Conservation (phyloP, 1,284 basidiomycete genomes). For the Rhizoctonia solani region DNA sequence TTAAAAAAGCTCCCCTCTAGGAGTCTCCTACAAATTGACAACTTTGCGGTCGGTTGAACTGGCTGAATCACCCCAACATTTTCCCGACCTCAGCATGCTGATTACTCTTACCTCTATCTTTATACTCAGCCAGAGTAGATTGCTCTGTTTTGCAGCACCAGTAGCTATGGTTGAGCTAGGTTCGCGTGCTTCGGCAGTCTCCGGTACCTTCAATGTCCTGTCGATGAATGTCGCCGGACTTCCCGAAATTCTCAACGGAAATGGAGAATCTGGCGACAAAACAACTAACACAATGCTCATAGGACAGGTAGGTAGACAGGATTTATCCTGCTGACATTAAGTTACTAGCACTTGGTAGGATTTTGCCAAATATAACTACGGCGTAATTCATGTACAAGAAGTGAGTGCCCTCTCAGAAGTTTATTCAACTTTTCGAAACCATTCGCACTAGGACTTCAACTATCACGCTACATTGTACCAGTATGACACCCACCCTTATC, state of each 20-base stretch:
- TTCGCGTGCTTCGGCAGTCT: slow-evolving; percentile 16
- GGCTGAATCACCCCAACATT: no score
- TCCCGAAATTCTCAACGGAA: slow-evolving; percentile 42
- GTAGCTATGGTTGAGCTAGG: neutral
- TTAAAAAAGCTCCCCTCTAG: no score
- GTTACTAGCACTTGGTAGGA: slow-evolving; percentile 46
- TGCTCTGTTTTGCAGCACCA: neutral
- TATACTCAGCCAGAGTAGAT: neutral
- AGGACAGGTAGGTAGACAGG: slow-evolving; percentile 17
- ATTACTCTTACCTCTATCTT: neutral
- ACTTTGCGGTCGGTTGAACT: no score
- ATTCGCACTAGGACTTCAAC: slow-evolving; percentile 46
- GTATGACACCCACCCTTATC: slow-evolving; percentile 46
- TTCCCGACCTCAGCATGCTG: slow-evolving; percentile 10
- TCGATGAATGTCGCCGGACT: slow-evolving; percentile 49
- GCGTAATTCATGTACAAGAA: slow-evolving; percentile 49
- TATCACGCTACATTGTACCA: slow-evolving; percentile 49
- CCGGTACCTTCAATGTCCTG: slow-evolving; percentile 44
- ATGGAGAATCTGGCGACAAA: slow-evolving; percentile 30
- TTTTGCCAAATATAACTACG: slow-evolving; percentile 44
- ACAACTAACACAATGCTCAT: slow-evolving; percentile 23
- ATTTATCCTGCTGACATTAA: slow-evolving; percentile 40
- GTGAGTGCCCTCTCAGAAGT: neutral
- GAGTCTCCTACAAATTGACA: no score
- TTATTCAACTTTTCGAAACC: neutral